These are phyloP conservation scores for Trametes elegans DNA, from an alignment of 768 basidiomycete genomes.

Conservation along the genomic window DNA sequence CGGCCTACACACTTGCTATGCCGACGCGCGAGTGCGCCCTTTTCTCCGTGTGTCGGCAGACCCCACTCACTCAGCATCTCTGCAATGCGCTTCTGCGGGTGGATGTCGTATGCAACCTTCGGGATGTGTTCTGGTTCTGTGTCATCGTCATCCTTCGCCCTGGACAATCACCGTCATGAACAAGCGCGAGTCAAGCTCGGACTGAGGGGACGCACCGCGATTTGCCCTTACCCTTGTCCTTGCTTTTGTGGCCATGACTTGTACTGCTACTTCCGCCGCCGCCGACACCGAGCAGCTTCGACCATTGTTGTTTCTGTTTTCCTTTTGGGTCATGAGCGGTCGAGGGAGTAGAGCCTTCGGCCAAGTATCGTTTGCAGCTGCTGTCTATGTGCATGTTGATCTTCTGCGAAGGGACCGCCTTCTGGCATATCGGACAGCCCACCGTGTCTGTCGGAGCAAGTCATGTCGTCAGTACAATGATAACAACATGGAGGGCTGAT, in stretches of 20 bases:
- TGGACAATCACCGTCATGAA: too few relatives aligned
- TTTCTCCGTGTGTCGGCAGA: constrained; percentile 52
- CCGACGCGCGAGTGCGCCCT: constrained; percentile 48
- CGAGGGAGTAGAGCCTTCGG: constrained; percentile 16
- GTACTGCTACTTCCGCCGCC: too few relatives aligned
- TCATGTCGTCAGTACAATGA: not conserved
- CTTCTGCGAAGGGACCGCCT: constrained; percentile 39
- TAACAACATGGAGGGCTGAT: not conserved
- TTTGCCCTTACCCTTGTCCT: constrained; percentile 20
- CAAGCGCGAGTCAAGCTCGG: constrained; percentile 11
- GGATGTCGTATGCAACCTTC: constrained; percentile 60
- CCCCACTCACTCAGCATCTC: constrained; percentile 53
- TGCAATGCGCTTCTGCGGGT: constrained; percentile 60
- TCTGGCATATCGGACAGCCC: constrained; percentile 62
- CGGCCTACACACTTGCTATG: constrained; percentile 53
- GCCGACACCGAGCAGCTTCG: constrained; percentile 17
- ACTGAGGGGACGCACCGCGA: not conserved
- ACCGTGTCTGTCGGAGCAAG: constrained; percentile 32
- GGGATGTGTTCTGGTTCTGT: constrained; percentile 49
- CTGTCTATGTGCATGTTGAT: constrained; percentile 72
- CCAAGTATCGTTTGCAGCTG: constrained; percentile 41
- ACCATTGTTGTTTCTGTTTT: constrained; percentile 33
- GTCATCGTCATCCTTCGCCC: constrained; percentile 27
- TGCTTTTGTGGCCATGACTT: constrained; percentile 13
- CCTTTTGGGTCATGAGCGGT: constrained; percentile 33